phyloP scores from a whole-genome alignment of 495 filamentous ascomycete genomes.

The Tetracladium setigerum region DNA sequence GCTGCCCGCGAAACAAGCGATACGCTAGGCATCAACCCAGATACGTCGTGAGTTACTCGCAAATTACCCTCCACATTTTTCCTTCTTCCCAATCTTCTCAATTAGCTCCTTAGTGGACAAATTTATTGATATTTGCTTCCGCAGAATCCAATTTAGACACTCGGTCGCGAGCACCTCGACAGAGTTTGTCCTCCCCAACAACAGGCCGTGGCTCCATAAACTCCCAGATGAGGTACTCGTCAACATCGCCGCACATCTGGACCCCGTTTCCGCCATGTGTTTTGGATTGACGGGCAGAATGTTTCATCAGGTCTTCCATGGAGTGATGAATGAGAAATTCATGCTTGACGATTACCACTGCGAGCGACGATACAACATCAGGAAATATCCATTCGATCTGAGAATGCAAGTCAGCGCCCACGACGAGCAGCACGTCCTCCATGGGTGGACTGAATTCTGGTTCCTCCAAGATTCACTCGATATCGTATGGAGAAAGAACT shows the following conservation, averaged over 20 bases:
- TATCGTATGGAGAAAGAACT: slow-evolving; percentile 1
- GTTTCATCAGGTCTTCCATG: slow-evolving; percentile 40
- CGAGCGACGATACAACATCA: slow-evolving; percentile 19
- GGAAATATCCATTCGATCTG: neutral
- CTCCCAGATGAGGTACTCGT: slow-evolving; percentile 51
- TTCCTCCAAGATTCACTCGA: neutral
- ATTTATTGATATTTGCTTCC: neutral
- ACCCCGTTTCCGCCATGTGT: slow-evolving; percentile 44
- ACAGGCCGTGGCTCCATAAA: neutral
- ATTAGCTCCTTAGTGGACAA: neutral
- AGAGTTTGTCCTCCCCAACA: neutral
- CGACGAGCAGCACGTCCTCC: neutral
- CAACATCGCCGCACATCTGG: slow-evolving; percentile 41
- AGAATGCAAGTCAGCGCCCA: slow-evolving; percentile 1
- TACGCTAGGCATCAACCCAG: neutral
- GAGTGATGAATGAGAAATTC: slow-evolving; percentile 31
- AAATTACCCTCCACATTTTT: neutral
- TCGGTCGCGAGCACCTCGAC: neutral
- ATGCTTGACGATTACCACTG: too few relatives aligned
- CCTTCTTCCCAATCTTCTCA: neutral
- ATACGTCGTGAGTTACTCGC: neutral
- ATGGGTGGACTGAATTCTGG: slow-evolving; percentile 4
- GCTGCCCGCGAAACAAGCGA: too few relatives aligned
- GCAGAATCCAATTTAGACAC: neutral
- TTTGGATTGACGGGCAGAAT: slow-evolving; percentile 41